Percentiles rank a stretch among this genome's conserved stretches.
Evolutionary conservation across 352 stramenopile species (phyloP).

Genomic region (Plasmopara viticola): DNA sequence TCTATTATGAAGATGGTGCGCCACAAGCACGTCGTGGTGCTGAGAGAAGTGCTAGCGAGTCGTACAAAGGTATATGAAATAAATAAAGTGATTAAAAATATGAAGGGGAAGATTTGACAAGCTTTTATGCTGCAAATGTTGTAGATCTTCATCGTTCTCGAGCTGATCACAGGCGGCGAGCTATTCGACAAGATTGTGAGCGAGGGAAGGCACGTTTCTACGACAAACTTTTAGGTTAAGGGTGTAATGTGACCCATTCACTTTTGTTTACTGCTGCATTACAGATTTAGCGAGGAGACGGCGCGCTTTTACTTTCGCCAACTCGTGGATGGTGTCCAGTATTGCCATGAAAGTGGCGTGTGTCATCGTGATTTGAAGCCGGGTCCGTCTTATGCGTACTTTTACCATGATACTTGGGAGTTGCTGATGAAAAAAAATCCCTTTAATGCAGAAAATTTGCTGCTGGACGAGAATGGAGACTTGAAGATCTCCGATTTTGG

Average conservation of each 20-base stretch:
- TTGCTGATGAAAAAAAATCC: neutral
- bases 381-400: slow-evolving; percentile 30
- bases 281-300: slow-evolving; percentile 92
- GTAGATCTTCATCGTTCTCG: slow-evolving; percentile 95
- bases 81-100: neutral
- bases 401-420: neutral
- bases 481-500: slow-evolving; percentile 99
- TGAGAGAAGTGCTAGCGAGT: slow-evolving; percentile 87
- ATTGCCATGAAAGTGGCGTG: slow-evolving; percentile 96
- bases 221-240: neutral
- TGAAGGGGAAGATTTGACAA: slow-evolving; percentile 1
- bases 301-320: slow-evolving; percentile 98
- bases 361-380: slow-evolving; percentile 96
- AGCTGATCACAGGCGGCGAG: slow-evolving; percentile 88
- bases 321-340: slow-evolving; percentile 94
- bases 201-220: slow-evolving; percentile 63
- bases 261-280: slow-evolving; percentile 1
- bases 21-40: slow-evolving; percentile 84
- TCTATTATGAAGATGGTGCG: slow-evolving; percentile 97
- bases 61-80: slow-evolving; percentile 88
- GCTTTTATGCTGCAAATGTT: neutral
- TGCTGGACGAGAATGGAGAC: slow-evolving; percentile 94
- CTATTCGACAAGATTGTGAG: slow-evolving; percentile 96
- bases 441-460: slow-evolving; percentile 84
- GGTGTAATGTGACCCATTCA: neutral